Conservation (phyloP, 2,329 filamentous ascomycete species). For the Phialophora macrospora region DNA sequence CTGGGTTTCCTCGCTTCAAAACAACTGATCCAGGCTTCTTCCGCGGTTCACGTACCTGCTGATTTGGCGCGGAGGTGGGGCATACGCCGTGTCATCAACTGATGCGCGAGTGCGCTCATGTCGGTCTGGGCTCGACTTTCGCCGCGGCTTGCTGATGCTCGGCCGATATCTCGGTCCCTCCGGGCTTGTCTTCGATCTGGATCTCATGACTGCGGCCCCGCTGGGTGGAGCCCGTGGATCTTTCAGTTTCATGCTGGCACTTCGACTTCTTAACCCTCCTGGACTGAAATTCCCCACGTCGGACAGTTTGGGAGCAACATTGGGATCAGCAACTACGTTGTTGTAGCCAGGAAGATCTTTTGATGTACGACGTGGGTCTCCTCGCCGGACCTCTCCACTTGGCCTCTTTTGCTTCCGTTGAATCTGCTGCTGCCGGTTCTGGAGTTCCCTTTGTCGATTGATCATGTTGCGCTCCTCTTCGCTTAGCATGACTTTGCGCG, state of each 20-base stretch:
- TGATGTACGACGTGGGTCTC: conserved; percentile 9
- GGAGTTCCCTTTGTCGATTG: conserved; percentile 37
- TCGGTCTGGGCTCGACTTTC: conserved; percentile 20
- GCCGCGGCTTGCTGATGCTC: conserved; percentile 20
- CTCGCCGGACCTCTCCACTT: conserved; percentile 17
- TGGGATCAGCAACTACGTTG: conserved; percentile 27
- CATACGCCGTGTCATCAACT: conserved; percentile 19
- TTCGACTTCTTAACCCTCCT: background rate
- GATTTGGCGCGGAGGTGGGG: conserved; percentile 10
- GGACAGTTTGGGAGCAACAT: conserved; percentile 20
- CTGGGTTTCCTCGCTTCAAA: conserved; percentile 12
- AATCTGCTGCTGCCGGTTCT: conserved; percentile 28
- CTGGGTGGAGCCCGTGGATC: background rate
- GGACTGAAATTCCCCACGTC: conserved; percentile 26
- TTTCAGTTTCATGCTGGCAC: background rate
- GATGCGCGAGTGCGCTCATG: conserved; percentile 16
- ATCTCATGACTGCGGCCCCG: conserved; percentile 6
- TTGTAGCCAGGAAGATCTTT: conserved; percentile 25
- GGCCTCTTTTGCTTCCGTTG: conserved; percentile 23
- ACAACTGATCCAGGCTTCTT: conserved; percentile 27
- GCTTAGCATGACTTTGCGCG: conserved; percentile 40
- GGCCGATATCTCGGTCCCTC: conserved; percentile 15
- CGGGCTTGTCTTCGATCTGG: conserved; percentile 30
- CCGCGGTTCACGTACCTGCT: conserved; percentile 20
- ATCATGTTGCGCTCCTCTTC: conserved; percentile 40